These are phyloP conservation scores for Botrytis fragariae DNA, from an alignment of 2,329 filamentous ascomycete genomes.

Conservation along the genomic window DNA sequence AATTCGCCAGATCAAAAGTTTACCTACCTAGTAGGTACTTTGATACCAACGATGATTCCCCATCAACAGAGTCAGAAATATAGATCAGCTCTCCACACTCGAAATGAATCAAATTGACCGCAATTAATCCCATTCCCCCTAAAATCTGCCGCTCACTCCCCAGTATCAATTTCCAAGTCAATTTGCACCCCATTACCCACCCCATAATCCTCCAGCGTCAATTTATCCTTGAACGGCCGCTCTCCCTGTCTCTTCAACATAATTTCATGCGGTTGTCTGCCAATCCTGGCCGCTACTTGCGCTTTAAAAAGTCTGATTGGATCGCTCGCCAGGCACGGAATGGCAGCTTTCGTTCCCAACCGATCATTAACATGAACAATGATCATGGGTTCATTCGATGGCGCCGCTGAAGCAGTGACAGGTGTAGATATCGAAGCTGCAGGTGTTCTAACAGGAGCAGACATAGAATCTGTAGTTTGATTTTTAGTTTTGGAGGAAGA, in stretches of 20 bases:
- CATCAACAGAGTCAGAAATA: not conserved
- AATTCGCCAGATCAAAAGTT: not conserved
- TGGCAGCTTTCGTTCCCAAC: constrained; percentile 91
- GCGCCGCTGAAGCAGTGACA: constrained; percentile 25
- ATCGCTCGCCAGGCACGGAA: constrained; percentile 84
- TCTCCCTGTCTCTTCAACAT: constrained; percentile 89
- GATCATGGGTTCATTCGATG: constrained; percentile 73
- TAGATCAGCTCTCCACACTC: not conserved
- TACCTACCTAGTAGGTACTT: not conserved
- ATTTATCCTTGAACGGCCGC: constrained; percentile 86
- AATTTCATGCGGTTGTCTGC: constrained; percentile 86
- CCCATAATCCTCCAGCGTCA: constrained; percentile 89
- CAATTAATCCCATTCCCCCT: too few species aligned
- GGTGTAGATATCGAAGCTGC: constrained; percentile 22
- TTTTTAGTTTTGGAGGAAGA: not conserved
- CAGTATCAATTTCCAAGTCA: constrained; percentile 41
- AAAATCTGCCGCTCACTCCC: constrained; percentile 30
- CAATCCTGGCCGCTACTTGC: constrained; percentile 85
- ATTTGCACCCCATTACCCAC: constrained; percentile 76
- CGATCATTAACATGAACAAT: constrained; percentile 92
- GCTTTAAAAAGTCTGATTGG: constrained; percentile 85
- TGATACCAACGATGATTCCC: not conserved
- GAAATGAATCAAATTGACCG: not conserved
- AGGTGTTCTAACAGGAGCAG: constrained; percentile 29
- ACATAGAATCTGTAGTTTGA: constrained; percentile 11